A percentile compares a stretch with the other conserved stretches of the same genome.
Evolutionary conservation across 352 stramenopile genomes (phyloP).

Genomic region (Phytophthora chlamydospora): DNA sequence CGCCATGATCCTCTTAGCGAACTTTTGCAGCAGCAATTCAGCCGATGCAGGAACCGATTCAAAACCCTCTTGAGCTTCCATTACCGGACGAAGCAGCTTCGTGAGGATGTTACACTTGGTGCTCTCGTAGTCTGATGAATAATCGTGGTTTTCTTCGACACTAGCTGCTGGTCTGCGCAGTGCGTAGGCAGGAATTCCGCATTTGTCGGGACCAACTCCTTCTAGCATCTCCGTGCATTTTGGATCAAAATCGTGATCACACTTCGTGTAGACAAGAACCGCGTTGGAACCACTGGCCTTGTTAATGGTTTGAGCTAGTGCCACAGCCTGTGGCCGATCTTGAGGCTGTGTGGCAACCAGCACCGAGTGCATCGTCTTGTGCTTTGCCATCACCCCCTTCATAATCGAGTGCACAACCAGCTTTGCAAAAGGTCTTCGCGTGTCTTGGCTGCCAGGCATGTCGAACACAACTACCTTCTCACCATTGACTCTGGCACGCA

Average conservation of each 20-base stretch:
- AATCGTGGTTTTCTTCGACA: constrained; percentile 5
- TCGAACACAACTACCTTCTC: constrained; percentile 7
- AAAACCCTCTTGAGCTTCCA: too few species aligned
- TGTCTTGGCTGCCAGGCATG: constrained; percentile 24
- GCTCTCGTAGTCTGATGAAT: not conserved
- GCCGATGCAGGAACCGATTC: too few species aligned
- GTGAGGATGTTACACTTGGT: too few species aligned
- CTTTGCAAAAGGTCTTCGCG: constrained; percentile 23
- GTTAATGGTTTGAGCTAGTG: constrained; percentile 1
- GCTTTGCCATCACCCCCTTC: constrained; percentile 16
- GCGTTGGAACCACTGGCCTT: not conserved
- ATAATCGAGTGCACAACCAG: constrained; percentile 16
- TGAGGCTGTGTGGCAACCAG: constrained; percentile 17
- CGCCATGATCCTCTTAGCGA: too few species aligned
- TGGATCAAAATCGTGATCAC: constrained; percentile 12
- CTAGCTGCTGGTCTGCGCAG: constrained; percentile 2
- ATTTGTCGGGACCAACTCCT: not conserved
- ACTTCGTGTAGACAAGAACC: constrained; percentile 19
- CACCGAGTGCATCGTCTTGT: constrained; percentile 8
- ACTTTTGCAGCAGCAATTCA: too few species aligned
- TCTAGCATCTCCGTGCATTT: not conserved
- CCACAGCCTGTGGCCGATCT: constrained; percentile 12
- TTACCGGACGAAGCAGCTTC: too few species aligned
- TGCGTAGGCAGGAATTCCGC: constrained; percentile 4
- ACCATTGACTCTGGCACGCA: not conserved